Percentiles rank a stretch among this genome's conserved stretches.
These are phyloP conservation scores for Scytalidium lignicola DNA, from an alignment of 2,329 filamentous ascomycete genomes.

Conservation along the genomic window DNA sequence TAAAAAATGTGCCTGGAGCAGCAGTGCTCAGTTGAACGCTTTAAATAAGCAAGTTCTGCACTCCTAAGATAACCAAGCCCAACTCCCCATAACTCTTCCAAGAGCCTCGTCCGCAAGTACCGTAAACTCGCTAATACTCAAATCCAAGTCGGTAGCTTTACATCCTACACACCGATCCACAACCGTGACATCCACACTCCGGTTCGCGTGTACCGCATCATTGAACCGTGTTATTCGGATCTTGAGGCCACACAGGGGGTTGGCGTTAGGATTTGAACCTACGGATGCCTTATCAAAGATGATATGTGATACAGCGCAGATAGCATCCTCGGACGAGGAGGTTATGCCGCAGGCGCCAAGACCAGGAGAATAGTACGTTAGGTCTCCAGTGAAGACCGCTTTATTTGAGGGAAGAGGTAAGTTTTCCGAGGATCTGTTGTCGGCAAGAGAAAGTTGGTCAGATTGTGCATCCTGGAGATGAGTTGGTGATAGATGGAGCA, in stretches of 20 bases:
- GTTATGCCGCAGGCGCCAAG: conserved; percentile 65
- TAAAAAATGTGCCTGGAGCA: background rate
- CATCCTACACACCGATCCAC: conserved; percentile 55
- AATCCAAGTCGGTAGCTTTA: conserved; percentile 35
- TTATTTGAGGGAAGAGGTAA: conserved; percentile 47
- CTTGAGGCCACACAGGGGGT: conserved; percentile 61
- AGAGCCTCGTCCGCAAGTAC: conserved; percentile 40
- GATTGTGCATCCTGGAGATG: conserved; percentile 3
- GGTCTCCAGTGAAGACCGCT: conserved; percentile 53
- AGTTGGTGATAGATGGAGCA: background rate
- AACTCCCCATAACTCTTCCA: conserved; percentile 32
- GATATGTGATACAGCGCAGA: conserved; percentile 63
- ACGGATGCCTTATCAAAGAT: conserved; percentile 56
- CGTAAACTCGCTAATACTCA: conserved; percentile 37
- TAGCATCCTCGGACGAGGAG: conserved; percentile 47
- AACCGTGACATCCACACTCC: conserved; percentile 56
- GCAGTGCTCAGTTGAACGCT: background rate
- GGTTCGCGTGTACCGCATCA: conserved; percentile 42
- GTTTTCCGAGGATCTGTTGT: conserved; percentile 26
- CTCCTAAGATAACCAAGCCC: conserved; percentile 29
- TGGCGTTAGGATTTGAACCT: conserved; percentile 54
- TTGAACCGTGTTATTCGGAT: conserved; percentile 54
- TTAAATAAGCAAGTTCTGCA: background rate
- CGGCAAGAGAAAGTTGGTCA: conserved; percentile 7
- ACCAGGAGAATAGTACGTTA: conserved; percentile 63